phyloP scores from a whole-genome alignment of 208 protist species.

The Naegleria lovaniensis region DNA sequence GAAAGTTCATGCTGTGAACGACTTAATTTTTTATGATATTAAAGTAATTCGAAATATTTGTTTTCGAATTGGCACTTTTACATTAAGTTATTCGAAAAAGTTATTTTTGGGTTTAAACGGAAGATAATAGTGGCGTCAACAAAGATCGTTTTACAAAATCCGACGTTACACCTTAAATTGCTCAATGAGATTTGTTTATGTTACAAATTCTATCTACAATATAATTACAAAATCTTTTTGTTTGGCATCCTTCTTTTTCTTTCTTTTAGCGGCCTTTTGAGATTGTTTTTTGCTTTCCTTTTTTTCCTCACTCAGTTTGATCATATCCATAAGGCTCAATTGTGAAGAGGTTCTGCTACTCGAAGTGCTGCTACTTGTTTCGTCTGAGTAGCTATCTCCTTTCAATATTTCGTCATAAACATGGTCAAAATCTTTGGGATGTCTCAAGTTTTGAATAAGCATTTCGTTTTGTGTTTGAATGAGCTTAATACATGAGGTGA shows the following conservation, averaged over 20 bases:
- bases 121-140: too few species aligned
- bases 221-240: background rate
- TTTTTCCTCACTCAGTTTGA: background rate
- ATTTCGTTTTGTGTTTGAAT: background rate
- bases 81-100: too few species aligned
- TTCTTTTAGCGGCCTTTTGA: background rate
- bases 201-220: background rate
- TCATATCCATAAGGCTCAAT: background rate
- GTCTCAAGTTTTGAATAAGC: background rate
- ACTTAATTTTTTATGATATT: too few species aligned
- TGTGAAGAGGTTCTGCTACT: background rate
- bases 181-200: too few species aligned
- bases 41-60: too few species aligned
- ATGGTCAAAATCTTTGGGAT: background rate
- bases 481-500: background rate
- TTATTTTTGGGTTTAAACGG: too few species aligned
- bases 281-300: background rate
- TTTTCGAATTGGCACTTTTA: too few species aligned
- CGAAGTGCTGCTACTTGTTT: background rate
- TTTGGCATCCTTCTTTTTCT: background rate
- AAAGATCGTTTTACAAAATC: too few species aligned
- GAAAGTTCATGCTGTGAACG: too few species aligned
- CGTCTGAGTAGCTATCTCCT: background rate
- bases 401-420: background rate
- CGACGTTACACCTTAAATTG: too few species aligned